Evolutionary conservation across 164 flowering plant species (phyloP).

Genomic region (Sextonia rubra): DNA sequence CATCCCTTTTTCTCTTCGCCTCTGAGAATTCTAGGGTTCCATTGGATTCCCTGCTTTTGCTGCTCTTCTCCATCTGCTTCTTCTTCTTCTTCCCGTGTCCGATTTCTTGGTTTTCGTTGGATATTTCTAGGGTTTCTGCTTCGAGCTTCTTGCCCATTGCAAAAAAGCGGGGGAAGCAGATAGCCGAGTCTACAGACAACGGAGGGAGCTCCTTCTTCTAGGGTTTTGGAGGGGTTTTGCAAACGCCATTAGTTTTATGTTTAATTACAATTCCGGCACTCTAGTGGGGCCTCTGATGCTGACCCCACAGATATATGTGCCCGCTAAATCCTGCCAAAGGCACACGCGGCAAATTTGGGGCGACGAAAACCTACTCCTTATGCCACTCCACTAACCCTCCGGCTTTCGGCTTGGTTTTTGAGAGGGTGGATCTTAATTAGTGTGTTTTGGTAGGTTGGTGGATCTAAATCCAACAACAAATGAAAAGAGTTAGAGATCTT

Average conservation of each 20-base stretch:
- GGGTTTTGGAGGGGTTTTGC: neutral
- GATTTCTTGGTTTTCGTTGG: neutral
- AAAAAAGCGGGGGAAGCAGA: neutral
- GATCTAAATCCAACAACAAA: no score
- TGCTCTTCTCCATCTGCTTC: conserved; percentile 1
- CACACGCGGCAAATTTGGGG: rapidly evolving
- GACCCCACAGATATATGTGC: no score
- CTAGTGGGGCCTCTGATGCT: no score
- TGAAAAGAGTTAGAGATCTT: no score
- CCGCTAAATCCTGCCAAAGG: no score
- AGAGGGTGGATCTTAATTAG: no score
- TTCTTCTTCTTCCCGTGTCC: conserved; percentile 18
- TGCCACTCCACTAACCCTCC: no score
- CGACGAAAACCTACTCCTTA: no score
- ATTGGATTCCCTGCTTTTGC: neutral
- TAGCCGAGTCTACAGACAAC: neutral
- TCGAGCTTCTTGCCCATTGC: conserved; percentile 23
- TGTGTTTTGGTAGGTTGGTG: no score
- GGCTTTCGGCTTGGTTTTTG: no score
- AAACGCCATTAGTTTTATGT: neutral
- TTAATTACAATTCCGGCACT: no score
- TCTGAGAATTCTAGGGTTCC: conserved; percentile 5
- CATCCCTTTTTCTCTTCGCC: conserved; percentile 4
- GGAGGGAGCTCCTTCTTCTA: neutral
- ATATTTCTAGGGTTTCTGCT: conserved; percentile 16